Evolutionary conservation across 2,329 filamentous ascomycete species (phyloP).

Genomic region (Hymenoscyphus albidus): DNA sequence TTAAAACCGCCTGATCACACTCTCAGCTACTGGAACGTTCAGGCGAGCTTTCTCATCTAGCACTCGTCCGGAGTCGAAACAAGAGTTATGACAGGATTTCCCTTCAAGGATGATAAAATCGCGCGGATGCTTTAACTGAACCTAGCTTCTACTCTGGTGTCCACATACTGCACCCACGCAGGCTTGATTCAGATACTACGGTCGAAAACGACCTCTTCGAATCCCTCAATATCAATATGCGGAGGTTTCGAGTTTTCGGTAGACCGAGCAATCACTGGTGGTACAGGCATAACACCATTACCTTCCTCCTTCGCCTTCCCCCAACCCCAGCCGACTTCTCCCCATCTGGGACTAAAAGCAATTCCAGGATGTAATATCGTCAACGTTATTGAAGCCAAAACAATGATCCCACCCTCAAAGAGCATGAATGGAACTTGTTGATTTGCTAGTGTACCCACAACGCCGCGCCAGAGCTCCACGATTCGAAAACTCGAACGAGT

Average conservation of each 20-base stretch:
- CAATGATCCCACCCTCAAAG: constrained; percentile 40
- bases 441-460: constrained; percentile 42
- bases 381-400: constrained; percentile 29
- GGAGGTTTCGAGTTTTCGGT: background rate
- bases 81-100: background rate
- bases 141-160: background rate
- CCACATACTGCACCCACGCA: background rate
- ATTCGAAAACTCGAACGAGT: constrained; percentile 53
- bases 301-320: background rate
- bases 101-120: background rate
- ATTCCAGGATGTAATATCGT: constrained; percentile 35
- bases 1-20: background rate
- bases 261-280: background rate
- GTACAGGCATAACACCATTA: background rate
- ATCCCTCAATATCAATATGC: background rate
- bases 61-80: background rate
- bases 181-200: background rate
- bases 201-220: background rate
- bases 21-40: background rate
- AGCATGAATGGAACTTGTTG: constrained; percentile 43
- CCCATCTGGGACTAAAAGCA: constrained; percentile 14
- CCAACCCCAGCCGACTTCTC: constrained; percentile 5
- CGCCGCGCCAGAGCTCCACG: constrained; percentile 52
- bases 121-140: background rate
- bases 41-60: background rate